Base-by-base conservation (phyloP, 2,329 filamentous ascomycete species). In the Pseudopithomyces maydicus region DNA sequence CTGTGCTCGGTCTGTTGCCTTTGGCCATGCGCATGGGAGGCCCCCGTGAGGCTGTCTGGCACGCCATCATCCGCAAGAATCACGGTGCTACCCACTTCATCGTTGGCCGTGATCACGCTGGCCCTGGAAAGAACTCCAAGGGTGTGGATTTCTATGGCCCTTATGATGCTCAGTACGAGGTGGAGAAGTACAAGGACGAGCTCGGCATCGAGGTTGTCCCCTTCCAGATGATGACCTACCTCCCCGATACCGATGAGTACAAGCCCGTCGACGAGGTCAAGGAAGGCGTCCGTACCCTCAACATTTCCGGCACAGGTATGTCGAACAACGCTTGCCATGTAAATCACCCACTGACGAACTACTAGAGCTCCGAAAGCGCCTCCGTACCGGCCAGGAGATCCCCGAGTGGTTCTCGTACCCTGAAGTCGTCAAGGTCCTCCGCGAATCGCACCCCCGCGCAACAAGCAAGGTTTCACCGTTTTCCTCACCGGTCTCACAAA, bases 331-430 rank as follows among this genome's bases (percentile, higher is more conserved):
- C 12, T 12, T 15, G 19, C 15, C 8, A 23, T 14, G 19, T 4
- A 26, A 41, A 8, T 1, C 43, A 14, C 33, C 15, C 48, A 45
- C 48, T 61, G 49, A 63, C 44, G 42, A 6, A 12, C 23, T 85
- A 59, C 92, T 90, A 59, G 95, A 99, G 83, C 91, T 99, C 72
- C 93, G 95, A 74, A 87, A 90, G 73, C 91, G 95, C 70, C 88
- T 99, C 63, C 89, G 90, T 72, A 96, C 90, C 59, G 95, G 95
- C 68, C 91, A 91, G 70, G 92, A 96, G 69, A 99, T 99, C 70
- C 95, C 95, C 68, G 92, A 96, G 80, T 99, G 95, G 95, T 99
- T 99, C 86, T 98, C 95, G 32, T 99, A 99, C 84, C 94, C 95
- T 61, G 95, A 99, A 82, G 95, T 99, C 68, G 95, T 99, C 80